Evolutionary conservation across 1,284 basidiomycete genomes (phyloP).

Genomic region (Fomitopsis palustris): DNA sequence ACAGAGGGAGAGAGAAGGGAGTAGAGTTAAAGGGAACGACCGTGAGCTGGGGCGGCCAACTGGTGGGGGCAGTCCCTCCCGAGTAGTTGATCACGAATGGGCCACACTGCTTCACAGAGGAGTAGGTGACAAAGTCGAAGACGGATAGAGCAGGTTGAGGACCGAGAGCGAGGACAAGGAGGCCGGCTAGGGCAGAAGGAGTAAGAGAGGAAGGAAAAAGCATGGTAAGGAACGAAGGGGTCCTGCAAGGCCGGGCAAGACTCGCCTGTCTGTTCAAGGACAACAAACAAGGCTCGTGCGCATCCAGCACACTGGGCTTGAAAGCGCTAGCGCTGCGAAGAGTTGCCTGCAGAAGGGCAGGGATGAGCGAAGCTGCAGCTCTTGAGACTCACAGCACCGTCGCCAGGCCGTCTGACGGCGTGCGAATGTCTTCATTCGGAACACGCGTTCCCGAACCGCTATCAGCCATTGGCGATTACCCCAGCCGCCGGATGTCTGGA

Average conservation of each 20-base stretch:
- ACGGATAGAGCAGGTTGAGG: constrained; percentile 44
- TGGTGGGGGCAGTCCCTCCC: constrained; percentile 32
- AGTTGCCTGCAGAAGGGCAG: background rate
- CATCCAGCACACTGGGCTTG: constrained; percentile 15
- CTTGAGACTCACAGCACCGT: background rate
- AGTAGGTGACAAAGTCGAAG: constrained; percentile 43
- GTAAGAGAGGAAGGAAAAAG: constrained; percentile 15
- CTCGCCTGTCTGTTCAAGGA: constrained; percentile 20
- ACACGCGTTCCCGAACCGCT: background rate
- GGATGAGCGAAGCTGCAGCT: background rate
- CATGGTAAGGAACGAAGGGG: constrained; percentile 24
- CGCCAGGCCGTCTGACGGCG: background rate
- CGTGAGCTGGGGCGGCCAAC: constrained; percentile 44
- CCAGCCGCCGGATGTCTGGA: background rate
- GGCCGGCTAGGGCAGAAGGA: constrained; percentile 32
- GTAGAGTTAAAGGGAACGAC: constrained; percentile 51
- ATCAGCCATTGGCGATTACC: background rate
- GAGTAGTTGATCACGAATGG: constrained; percentile 44
- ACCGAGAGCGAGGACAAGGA: constrained; percentile 35
- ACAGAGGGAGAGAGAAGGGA: constrained; percentile 46
- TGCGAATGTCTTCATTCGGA: background rate
- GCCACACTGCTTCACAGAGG: constrained; percentile 52
- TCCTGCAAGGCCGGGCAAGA: constrained; percentile 17
- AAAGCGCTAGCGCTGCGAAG: constrained; percentile 2
- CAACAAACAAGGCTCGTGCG: constrained; percentile 15